Conservation (phyloP, 176 grass and related monocot species). For the Aechmea fasciata region DNA sequence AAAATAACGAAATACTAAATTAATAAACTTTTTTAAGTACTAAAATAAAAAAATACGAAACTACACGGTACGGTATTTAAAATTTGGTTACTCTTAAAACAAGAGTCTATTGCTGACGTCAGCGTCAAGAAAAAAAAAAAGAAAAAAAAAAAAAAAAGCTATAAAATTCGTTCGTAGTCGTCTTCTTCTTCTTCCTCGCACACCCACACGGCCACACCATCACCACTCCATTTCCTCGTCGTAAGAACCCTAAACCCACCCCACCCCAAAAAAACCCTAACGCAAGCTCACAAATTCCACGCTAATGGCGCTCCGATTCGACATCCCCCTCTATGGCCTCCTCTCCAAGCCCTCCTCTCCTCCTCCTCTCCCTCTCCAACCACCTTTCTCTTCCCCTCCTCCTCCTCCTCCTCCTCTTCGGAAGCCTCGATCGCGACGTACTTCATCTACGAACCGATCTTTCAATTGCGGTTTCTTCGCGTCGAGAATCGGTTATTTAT, state of each 20-base stretch:
- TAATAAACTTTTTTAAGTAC: too few species aligned
- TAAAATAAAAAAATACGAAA: too few species aligned
- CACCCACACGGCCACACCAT: too few species aligned
- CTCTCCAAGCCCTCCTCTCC: not conserved
- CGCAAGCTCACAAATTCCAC: not conserved
- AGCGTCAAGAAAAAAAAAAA: too few species aligned
- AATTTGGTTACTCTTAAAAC: too few species aligned
- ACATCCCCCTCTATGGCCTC: constrained; percentile 3
- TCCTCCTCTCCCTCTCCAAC: not conserved
- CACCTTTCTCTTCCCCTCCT: constrained; percentile 12
- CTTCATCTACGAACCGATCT: not conserved
- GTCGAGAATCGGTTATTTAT: not conserved
- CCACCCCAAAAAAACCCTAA: not conserved
- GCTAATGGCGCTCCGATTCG: constrained; percentile 23
- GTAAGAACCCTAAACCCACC: not conserved
- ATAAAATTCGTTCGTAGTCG: too few species aligned
- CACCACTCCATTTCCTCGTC: not conserved
- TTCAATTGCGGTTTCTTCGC: not conserved
- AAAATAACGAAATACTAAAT: too few species aligned
- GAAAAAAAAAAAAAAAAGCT: too few species aligned
- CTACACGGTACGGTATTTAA: too few species aligned
- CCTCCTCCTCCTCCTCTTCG: not conserved
- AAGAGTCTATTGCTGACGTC: too few species aligned
- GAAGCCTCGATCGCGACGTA: not conserved
- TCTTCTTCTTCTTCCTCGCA: not conserved